A percentile compares a stretch with the other conserved stretches of the same genome.
Conservation (phyloP, 2,329 filamentous ascomycete genomes). For the Madurella fahalii region DNA sequence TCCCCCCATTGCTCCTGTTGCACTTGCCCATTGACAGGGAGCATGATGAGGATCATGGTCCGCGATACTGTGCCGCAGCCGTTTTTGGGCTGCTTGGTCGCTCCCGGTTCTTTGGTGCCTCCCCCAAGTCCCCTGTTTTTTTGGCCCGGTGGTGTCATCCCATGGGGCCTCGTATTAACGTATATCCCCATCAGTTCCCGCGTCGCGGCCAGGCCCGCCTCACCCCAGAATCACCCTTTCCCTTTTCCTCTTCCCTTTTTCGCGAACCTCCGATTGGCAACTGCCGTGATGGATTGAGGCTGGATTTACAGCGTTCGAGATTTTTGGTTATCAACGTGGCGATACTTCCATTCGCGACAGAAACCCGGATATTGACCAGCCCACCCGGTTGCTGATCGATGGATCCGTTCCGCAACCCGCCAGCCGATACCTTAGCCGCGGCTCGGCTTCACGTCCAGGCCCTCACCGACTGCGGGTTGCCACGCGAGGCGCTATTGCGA, state of each 20-base stretch:
- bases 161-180: conserved; percentile 14
- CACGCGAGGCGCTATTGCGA: conserved; percentile 31
- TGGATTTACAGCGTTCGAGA: conserved; percentile 1
- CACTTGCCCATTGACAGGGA: too few species aligned
- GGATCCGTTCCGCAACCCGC: conserved; percentile 26
- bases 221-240: neutral
- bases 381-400: conserved; percentile 10
- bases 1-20: neutral
- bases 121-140: conserved; percentile 3
- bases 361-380: neutral
- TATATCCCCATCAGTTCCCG: conserved; percentile 13
- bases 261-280: conserved; percentile 11
- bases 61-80: neutral
- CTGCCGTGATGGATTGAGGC: conserved; percentile 14
- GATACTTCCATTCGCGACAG: neutral
- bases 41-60: neutral
- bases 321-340: neutral
- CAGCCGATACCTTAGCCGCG: conserved; percentile 28
- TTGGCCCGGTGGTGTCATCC: neutral
- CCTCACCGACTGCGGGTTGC: conserved; percentile 30
- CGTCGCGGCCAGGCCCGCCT: conserved; percentile 5
- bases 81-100: neutral
- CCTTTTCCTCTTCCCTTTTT: neutral
- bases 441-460: conserved; percentile 33
- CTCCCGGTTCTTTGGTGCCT: conserved; percentile 11